phyloP scores from a whole-genome alignment of 148 eudicot species.

The Persicaria tinctoria region DNA sequence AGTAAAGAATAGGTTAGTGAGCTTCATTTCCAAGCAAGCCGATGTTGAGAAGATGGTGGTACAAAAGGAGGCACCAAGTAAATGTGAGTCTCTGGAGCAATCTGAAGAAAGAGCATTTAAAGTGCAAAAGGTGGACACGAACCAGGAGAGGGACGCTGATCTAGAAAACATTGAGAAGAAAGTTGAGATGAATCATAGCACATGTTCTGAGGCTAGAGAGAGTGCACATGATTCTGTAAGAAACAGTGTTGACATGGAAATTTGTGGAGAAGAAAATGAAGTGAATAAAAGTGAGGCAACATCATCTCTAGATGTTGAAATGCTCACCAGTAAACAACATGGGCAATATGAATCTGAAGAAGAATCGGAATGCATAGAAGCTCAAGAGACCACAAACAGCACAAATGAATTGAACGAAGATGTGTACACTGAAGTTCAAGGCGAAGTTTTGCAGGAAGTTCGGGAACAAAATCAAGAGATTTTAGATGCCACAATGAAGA shows the following conservation, averaged over 20 bases:
- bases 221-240: not conserved
- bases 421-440: conserved; percentile 17
- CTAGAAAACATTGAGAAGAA: conserved; percentile 13
- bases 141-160: conserved; percentile 19
- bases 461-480: conserved; percentile 23
- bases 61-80: conserved; percentile 24
- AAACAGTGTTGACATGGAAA: not conserved
- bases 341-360: not conserved
- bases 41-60: conserved; percentile 26
- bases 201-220: conserved; percentile 14
- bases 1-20: conserved; percentile 37
- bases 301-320: not conserved
- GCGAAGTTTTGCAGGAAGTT: conserved; percentile 21
- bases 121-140: conserved; percentile 21
- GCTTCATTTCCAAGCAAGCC: conserved; percentile 35
- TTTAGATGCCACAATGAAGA: conserved; percentile 17
- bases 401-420: conserved; percentile 12
- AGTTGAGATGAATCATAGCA: not conserved
- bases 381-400: not conserved
- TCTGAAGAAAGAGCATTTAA: conserved; percentile 20
- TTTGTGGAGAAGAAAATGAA: not conserved
- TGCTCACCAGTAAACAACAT: not conserved
- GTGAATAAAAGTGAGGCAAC: not conserved
- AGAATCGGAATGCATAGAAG: not conserved
- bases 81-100: conserved; percentile 25